A percentile compares a stretch with the other conserved stretches of the same genome.
These are phyloP conservation scores for Solanum lignicaule DNA, from an alignment of 257 asterid genomes.

Conservation along the genomic window DNA sequence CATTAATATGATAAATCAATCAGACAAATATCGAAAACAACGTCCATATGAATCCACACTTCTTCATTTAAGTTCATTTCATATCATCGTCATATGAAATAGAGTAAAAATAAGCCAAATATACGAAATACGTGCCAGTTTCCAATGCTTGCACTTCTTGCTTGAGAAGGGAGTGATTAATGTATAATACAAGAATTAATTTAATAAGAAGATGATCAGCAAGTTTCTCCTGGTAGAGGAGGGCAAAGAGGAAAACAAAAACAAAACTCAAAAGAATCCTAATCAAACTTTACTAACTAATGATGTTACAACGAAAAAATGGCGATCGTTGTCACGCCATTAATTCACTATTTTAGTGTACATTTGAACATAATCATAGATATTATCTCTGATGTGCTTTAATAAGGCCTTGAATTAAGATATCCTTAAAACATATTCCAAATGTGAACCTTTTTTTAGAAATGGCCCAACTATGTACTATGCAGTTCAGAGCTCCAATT, in stretches of 20 bases:
- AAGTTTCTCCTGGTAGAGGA: constrained; percentile 1
- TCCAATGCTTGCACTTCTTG: neutral
- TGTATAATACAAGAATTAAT: constrained; percentile 25
- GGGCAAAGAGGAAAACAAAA: neutral
- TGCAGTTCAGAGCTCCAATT: constrained; percentile 17
- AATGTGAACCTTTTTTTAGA: constrained; percentile 14
- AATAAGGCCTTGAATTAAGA: constrained; percentile 22
- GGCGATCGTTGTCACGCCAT: constrained; percentile 3
- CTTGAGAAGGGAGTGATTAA: constrained; percentile 16
- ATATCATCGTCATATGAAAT: neutral
- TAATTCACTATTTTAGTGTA: constrained; percentile 21
- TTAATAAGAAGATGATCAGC: constrained; percentile 2
- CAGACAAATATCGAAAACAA: neutral
- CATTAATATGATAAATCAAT: neutral
- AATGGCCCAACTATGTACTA: constrained; percentile 19
- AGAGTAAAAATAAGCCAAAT: neutral
- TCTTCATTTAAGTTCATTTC: neutral
- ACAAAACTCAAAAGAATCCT: constrained; percentile 17
- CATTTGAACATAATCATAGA: constrained; percentile 16
- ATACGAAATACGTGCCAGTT: neutral
- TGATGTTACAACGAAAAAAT: constrained; percentile 22
- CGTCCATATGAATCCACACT: neutral
- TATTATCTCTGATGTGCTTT: constrained; percentile 26
- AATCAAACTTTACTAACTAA: constrained; percentile 19
- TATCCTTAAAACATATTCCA: constrained; percentile 18